Evolutionary conservation across 331 rosid species (phyloP), one percentile per base, ranked within the genome.

Genomic region (Arachis monticola): DNA sequence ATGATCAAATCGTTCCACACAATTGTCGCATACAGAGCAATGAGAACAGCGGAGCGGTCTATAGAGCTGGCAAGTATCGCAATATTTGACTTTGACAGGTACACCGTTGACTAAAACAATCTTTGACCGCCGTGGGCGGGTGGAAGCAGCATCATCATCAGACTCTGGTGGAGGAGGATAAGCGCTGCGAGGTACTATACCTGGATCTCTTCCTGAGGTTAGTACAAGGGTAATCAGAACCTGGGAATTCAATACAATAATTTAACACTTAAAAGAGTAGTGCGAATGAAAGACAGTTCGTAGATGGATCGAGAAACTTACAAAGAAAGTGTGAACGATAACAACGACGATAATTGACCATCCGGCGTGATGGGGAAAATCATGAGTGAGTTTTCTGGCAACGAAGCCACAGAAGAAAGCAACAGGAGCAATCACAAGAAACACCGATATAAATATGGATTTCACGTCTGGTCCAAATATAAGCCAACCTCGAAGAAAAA

Each of bases 1-100:
- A 82, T 91, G 97, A 87, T 91, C 97, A 82, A 89, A 91, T 48
- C 91, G 86, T 83, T 87, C 88, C 42, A 91, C 94, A 5, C 97
- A 91, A 71, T 91, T 91, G 75, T 91, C 87, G 52, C 95, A 91
- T 58, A 89, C 86, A 1, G 95, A 91, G 72, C 95, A 91, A 72
- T 91, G 97, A 62, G 94, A 87, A 74, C 94, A 85, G 11, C 92
- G 89, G 40, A 85, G 94, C 40, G 95, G 97, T 56, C 95, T 87
- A 78, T 91, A 91, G 11, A 87, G 85, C 86, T 75, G 75, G 86
- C 97, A 91, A 6, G 97, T 89, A 70, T 85, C 92, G 50, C 95
- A 91, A 45, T 87, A 91, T 73, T 91, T 91, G 76, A 85, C 72
- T 82, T 80, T 87, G 58, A 91, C 84, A 9, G 82, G 8, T 56